Evolutionary conservation across 2,329 filamentous ascomycete species (phyloP).

Genomic region (Pseudogymnoascus sp.): DNA sequence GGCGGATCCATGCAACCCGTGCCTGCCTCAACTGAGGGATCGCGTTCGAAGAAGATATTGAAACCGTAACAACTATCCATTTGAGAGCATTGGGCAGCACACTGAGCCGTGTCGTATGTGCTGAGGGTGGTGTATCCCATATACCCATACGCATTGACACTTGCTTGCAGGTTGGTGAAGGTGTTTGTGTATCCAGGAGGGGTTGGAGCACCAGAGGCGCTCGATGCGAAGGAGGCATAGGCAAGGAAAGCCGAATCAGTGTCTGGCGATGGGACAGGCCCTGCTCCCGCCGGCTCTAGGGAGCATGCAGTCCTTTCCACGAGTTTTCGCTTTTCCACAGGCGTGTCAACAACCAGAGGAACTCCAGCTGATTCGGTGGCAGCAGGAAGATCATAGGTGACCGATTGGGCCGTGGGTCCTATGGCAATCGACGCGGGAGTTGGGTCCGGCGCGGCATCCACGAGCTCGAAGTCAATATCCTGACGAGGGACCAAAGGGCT

Average conservation of each 20-base stretch:
- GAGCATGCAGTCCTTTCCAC: neutral
- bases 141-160: constrained; percentile 23
- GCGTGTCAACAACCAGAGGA: neutral
- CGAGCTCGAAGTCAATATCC: constrained; percentile 28
- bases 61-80: constrained; percentile 25
- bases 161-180: constrained; percentile 27
- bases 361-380: constrained; percentile 19
- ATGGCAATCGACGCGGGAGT: constrained; percentile 24
- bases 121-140: constrained; percentile 24
- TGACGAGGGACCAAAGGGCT: constrained; percentile 21
- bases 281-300: constrained; percentile 20
- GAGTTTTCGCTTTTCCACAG: neutral
- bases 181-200: constrained; percentile 28
- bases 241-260: constrained; percentile 26
- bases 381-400: constrained; percentile 24
- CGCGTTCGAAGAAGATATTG: constrained; percentile 31
- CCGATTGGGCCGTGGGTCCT: constrained; percentile 21
- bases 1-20: constrained; percentile 27
- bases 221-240: constrained; percentile 15
- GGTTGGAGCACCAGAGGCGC: constrained; percentile 20
- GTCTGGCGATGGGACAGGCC: constrained; percentile 27
- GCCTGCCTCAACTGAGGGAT: constrained; percentile 26
- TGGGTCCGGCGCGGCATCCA: constrained; percentile 28
- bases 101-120: constrained; percentile 25
- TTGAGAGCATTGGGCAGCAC: constrained; percentile 24